phyloP scores from a whole-genome alignment of 768 basidiomycete species.

The Lentinula edodes region DNA sequence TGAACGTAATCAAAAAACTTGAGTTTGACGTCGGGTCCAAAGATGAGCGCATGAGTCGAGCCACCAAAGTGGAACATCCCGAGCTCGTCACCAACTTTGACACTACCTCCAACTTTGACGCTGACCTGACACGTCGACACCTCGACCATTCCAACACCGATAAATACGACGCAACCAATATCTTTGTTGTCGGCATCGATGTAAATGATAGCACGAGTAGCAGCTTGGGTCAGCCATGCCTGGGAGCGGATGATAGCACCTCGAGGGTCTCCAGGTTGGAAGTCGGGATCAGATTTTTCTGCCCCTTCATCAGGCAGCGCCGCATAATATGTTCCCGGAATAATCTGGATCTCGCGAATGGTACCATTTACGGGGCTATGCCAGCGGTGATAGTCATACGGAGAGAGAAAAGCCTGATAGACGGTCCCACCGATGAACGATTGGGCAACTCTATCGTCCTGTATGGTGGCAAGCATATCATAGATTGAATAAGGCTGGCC shows the following conservation, averaged over 20 bases:
- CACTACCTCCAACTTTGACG: constrained; percentile 32
- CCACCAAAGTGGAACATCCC: constrained; percentile 56
- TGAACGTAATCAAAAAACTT: background rate
- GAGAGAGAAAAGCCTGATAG: constrained; percentile 42
- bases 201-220: constrained; percentile 38
- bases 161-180: constrained; percentile 35
- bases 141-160: constrained; percentile 45
- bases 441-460: constrained; percentile 23
- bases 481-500: constrained; percentile 41
- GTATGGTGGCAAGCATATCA: constrained; percentile 31
- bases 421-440: constrained; percentile 37
- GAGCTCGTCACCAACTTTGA: constrained; percentile 41
- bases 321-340: constrained; percentile 40
- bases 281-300: constrained; percentile 2
- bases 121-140: constrained; percentile 42
- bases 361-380: constrained; percentile 38
- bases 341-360: constrained; percentile 23
- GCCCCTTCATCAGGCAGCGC: constrained; percentile 16
- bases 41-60: constrained; percentile 17
- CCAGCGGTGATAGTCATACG: constrained; percentile 47
- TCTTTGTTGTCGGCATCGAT: constrained; percentile 18
- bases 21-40: background rate
- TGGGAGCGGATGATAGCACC: constrained; percentile 12
- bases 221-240: too few species aligned
- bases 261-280: background rate